Evolutionary conservation across 345 rosid genomes (phyloP), one percentile per base, ranked within the genome.

Genomic region (Gossypium stocksii): DNA sequence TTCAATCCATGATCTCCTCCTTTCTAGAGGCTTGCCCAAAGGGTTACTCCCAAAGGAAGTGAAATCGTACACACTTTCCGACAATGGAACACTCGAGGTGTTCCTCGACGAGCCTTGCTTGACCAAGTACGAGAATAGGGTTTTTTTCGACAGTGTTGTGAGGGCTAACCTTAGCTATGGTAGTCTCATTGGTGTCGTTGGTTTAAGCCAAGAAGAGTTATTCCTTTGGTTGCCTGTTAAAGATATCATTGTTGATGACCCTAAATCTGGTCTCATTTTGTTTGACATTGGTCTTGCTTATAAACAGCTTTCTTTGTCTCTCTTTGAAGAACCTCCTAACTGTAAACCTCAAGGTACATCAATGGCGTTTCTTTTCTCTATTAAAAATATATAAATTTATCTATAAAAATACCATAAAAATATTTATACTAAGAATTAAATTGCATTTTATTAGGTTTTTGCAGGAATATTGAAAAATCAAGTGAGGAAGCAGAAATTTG

Each of bases 261-360:
- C 98, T 15, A 73, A 29, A 11, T 90, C 97, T 27, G 98, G 99
- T 7, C 86, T 95, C 52, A 95, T 95, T 15, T 61, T 88, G 51
- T 88, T 95, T 57, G 98, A 95, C 79, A 93, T 95, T 63, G 99
- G 92, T 2, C 82, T 91, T n/a, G 99, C 98, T 53, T 85, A 78
- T 41, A 95, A 95, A 71, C 96, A 92, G 34, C 80, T 95, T 13
- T 88, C 99, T 5, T 65, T 89, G 3, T 90, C 99, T 34, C 89
- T 95, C 77, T 95, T 95, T 65, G 99, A 95, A 85, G 86, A 80
- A 9, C 99, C 98, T 4, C 99, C 98, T 17, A 71, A 77, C 58
- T 95, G 99, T 73, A 86, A 72, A 54, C 87, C 92, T 48, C 87
- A 82, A 83, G 92, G 92, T 88, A 79, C 49, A 5, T 45, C 53